Base-by-base conservation (phyloP, 148 eudicot genomes). In the Fagopyrum tataricum region DNA sequence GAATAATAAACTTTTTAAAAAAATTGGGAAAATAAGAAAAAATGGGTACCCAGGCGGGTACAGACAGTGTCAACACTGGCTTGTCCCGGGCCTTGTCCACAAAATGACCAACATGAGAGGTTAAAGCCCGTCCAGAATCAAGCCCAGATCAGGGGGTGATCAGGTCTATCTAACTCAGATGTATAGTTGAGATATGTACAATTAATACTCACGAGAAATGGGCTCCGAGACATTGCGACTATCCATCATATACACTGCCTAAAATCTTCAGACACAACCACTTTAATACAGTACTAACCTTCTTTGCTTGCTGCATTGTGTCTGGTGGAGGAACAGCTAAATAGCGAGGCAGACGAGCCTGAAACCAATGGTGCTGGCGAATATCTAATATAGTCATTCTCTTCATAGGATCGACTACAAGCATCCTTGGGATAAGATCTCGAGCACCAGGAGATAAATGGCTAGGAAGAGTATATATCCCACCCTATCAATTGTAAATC, bases 261-360 rank as follows among this genome's bases (percentile, higher is more conserved):
- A 31, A 64, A 39, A 64, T 64, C 44, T 37, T 37, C 69, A 31
- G 44, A 14, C 43, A 64, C 43, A 39, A 6, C 37, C 43, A 64
- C 41, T 31, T 26, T 13, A 59, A 10, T 21, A 13, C n/a, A 74
- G 66, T 26, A 73, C 82, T 61, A 61, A 89, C 98, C 97, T 95
- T 95, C 81, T 88, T 90, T 41, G 93, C 97, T 77, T 90, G 98
- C 68, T 91, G 98, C 80, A 79, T 61, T 77, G 98, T 83, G 85
- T 95, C 97, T 20, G 96, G 98, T 71, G 98, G 98, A 66, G 97
- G 92, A 49, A 95, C 98, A 47, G 97, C 93, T 67, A 95, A 83
- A 78, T 95, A 95, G 47, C 97, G 97, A 1, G 98, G 97, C 78
- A 95, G 93, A 87, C 83, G 97, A 81, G 90, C 88, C 85, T 85